Base-by-base conservation (phyloP, 2,329 filamentous ascomycete genomes). In the Gyromitra esculenta region DNA sequence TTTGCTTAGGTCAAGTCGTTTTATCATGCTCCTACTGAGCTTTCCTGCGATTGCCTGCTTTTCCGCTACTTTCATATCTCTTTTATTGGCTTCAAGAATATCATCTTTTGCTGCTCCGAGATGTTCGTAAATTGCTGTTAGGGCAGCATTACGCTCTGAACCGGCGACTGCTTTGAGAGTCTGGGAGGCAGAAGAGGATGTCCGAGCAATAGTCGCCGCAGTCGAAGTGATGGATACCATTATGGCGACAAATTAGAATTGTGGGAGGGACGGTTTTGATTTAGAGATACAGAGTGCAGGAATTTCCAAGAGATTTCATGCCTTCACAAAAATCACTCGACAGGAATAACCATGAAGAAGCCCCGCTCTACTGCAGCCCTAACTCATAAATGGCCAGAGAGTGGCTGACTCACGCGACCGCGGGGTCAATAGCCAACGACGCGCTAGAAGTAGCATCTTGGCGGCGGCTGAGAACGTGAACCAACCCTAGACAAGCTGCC, bases 11-110 rank as follows among this genome's bases (percentile, higher is more conserved):
- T 99, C 95, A 77, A 99, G 87, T 72, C 96, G 89, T 81, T 96
- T 96, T 41, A 97, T 89, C 31, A 98, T 87, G 82, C 93, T 96
- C 81, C 91, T 88, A 83, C 90, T 95, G 64, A 98, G 85, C 62
- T 89, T 86, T 52, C 95, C 95, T 81, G 90, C 88, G 15, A 90
- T 88, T 21, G 92, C 93, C 63, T 93, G 92, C 81, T 88, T 87
- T 52, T 87, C 88, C 1, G 96, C 96, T 59, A 88, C 85, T 69
- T 90, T 89, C 68, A 99, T 87, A 83, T 99, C 96, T 77, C 88
- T 88, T 37, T 90, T 90, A 85, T 99, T 99, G 77, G 96, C 96
- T 54, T 90, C 89, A 64, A 99, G 87, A 79, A 99, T 97, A 13
- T 89, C 86, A 75, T 92, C 88, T 83, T 90, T 92, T 64, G 91